These are phyloP conservation scores for Dryadomyces quercivorus DNA, from an alignment of 2,329 filamentous ascomycete genomes.

Conservation along the genomic window DNA sequence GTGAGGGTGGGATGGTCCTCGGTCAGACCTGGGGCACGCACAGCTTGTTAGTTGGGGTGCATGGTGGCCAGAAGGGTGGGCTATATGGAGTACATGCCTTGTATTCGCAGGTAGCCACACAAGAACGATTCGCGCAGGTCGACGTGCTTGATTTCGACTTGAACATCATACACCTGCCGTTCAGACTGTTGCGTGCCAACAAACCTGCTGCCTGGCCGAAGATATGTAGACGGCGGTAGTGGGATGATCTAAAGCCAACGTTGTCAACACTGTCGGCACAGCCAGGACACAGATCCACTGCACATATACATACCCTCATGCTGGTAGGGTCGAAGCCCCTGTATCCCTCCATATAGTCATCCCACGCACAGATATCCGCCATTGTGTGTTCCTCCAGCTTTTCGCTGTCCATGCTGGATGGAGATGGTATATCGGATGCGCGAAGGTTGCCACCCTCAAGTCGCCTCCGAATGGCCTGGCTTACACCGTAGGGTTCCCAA, in stretches of 20 bases:
- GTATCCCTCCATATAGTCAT: constrained; percentile 23
- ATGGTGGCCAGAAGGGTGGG: neutral
- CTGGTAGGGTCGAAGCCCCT: constrained; percentile 43
- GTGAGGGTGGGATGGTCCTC: constrained; percentile 95
- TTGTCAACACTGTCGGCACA: neutral
- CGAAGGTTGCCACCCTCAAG: constrained; percentile 11
- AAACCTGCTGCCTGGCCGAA: constrained; percentile 81
- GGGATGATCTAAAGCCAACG: constrained; percentile 49
- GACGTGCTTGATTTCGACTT: constrained; percentile 94
- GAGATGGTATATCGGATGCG: neutral
- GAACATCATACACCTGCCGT: constrained; percentile 83
- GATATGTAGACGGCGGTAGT: constrained; percentile 70
- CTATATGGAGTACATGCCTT: constrained; percentile 48
- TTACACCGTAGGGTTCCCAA: constrained; percentile 12
- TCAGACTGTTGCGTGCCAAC: constrained; percentile 88
- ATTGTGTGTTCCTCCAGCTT: constrained; percentile 22
- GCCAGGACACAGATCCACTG: neutral
- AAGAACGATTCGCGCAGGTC: constrained; percentile 89
- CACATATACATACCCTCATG: constrained; percentile 32
- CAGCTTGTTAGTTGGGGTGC: neutral
- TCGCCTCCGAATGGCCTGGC: neutral
- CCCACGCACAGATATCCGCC: constrained; percentile 16
- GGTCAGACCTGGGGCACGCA: constrained; percentile 55
- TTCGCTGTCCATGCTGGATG: constrained; percentile 19
- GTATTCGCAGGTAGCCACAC: constrained; percentile 88